Percentiles rank a stretch among this genome's conserved stretches.
phyloP scores from a whole-genome alignment of 768 basidiomycete species.

The Amanita rimosa region DNA sequence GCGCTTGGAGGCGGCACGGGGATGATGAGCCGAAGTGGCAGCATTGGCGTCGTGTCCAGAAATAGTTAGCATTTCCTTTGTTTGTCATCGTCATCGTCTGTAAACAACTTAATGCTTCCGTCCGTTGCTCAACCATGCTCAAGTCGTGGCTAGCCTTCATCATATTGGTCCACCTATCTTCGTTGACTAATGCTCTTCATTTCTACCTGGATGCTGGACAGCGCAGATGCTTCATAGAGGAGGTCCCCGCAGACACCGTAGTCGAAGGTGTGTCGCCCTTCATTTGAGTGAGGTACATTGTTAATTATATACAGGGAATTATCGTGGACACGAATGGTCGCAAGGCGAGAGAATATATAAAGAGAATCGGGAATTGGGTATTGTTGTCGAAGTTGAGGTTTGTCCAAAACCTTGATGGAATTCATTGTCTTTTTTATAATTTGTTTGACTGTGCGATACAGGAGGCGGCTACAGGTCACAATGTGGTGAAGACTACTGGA shows the following conservation, averaged over 20 bases:
- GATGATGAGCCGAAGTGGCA: conserved; percentile 20
- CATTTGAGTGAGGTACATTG: neutral
- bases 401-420: neutral
- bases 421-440: neutral
- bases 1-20: conserved; percentile 33
- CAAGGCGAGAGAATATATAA: conserved; percentile 58
- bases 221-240: conserved; percentile 92
- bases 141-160: conserved; percentile 11
- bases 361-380: conserved; percentile 69
- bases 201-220: conserved; percentile 96
- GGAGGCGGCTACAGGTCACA: conserved; percentile 79
- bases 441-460: conserved; percentile 19
- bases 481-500: conserved; percentile 83
- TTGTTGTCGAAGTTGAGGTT: conserved; percentile 86
- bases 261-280: conserved; percentile 60
- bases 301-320: conserved; percentile 53
- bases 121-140: conserved; percentile 17
- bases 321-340: conserved; percentile 87
- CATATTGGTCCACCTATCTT: conserved; percentile 24
- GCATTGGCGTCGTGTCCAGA: conserved; percentile 10
- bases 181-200: conserved; percentile 67
- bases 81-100: conserved; percentile 9
- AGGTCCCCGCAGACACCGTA: conserved; percentile 89
- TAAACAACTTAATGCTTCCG: conserved; percentile 12
- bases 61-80: neutral